Evolutionary conservation across 108 stramenopile species (phyloP).

Genomic region (Nitzschia putrida): DNA sequence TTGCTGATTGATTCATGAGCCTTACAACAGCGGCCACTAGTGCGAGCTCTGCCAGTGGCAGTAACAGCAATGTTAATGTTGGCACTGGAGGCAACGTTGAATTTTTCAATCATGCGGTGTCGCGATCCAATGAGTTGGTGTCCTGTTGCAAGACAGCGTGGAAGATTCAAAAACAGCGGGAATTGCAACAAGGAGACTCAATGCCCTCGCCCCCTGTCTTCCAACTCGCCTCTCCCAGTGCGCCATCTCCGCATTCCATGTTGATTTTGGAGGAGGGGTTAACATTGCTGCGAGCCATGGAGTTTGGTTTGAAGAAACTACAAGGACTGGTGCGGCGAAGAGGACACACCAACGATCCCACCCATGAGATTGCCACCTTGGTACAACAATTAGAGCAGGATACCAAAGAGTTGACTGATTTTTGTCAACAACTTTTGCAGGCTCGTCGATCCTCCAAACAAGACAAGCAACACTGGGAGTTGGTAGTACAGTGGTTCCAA

Average conservation of each 20-base stretch:
- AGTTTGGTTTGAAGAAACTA: slow-evolving; percentile 55
- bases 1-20: too few relatives aligned
- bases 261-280: slow-evolving; percentile 60
- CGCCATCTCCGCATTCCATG: slow-evolving; percentile 18
- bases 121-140: slow-evolving; percentile 71
- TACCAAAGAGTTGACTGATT: slow-evolving; percentile 60
- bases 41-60: too few relatives aligned
- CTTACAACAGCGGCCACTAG: too few relatives aligned
- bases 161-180: slow-evolving; percentile 51
- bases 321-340: slow-evolving; percentile 67
- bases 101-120: slow-evolving; percentile 46
- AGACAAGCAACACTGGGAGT: slow-evolving; percentile 61
- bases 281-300: slow-evolving; percentile 57
- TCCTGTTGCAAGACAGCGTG: slow-evolving; percentile 79
- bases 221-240: slow-evolving; percentile 18
- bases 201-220: slow-evolving; percentile 14
- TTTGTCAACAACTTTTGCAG: slow-evolving; percentile 32
- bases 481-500: slow-evolving; percentile 67
- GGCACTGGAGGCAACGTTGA: too few relatives aligned
- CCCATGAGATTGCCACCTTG: slow-evolving; percentile 56
- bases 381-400: slow-evolving; percentile 65
- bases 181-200: slow-evolving; percentile 7
- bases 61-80: too few relatives aligned
- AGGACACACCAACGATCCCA: slow-evolving; percentile 87
- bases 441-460: slow-evolving; percentile 40